Evolutionary conservation across 73 alveolate genomes (phyloP), one percentile per base, ranked within the genome.

Genomic region (Halteria grandinella): DNA sequence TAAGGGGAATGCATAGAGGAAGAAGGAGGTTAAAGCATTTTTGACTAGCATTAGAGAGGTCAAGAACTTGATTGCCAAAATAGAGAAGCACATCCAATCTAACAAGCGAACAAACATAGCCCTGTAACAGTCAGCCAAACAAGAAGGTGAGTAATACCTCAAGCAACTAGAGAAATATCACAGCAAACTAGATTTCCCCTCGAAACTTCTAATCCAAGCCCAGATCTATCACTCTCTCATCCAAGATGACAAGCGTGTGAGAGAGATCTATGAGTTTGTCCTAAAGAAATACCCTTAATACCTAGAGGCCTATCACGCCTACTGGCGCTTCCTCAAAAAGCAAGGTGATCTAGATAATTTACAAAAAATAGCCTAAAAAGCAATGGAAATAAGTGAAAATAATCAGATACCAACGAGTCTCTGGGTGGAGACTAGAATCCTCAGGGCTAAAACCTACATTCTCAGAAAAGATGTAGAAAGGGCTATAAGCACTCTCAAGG

Each of bases 361-460:
- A 23, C 29, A 15, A 31, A 24, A 10, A 31, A 20, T 70, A 36
- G 57, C 83, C 31, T 20, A 14, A 24, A 23, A 27, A 70, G 72
- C 71, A 29, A 51, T 48, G 40, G 15, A 70, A 50, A 23, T 36
- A 0, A 27, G 53, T 15, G 83, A 70, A 21, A 70, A 62, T 11
- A 45, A 69, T 5, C 29, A 48, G 55, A 47, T 70, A 3, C 83
- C 83, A 29, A 41, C 83, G 4, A 41, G 69, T 29, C 41, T 12
- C 29, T 70, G 83, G 83, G 63, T 70, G 25, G 44, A 41, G 50
- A 12, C 83, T 11, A n/a, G 63, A 45, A 14, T 48, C 27, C 31
- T 15, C 37, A 10, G 31, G 40, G 20, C 83, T 29, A 70, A 70
- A 34, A 45, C 83, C 12, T 49, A 11, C 43, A 37, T 70, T 21